Conservation (phyloP, 139 green algal genomes). For the Chlamydomonas eustigma region DNA sequence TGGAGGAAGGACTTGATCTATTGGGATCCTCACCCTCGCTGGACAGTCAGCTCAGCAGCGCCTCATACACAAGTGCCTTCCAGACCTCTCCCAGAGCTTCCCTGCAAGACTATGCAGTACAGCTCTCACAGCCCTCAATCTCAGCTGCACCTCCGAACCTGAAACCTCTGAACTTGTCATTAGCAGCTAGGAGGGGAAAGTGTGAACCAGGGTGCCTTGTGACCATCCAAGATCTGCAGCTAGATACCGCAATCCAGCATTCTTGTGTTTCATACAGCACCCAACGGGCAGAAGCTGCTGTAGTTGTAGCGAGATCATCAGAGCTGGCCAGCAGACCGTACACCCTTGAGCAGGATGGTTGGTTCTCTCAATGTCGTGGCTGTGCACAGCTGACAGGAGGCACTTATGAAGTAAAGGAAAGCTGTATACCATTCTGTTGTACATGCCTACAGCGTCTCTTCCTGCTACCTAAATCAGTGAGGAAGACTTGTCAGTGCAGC, state of each 20-base stretch:
- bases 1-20: not conserved
- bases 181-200: too few relatives aligned
- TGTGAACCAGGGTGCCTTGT: not conserved
- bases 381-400: constrained; percentile 5
- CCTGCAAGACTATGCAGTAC: too few relatives aligned
- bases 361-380: not conserved
- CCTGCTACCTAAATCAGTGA: not conserved
- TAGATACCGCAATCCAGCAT: not conserved
- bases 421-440: not conserved
- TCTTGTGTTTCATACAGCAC: not conserved
- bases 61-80: too few relatives aligned
- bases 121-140: too few relatives aligned
- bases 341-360: not conserved
- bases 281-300: not conserved
- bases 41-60: not conserved
- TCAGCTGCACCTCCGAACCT: too few relatives aligned
- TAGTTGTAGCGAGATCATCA: too few relatives aligned
- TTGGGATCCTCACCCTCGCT: not conserved
- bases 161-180: too few relatives aligned
- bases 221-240: not conserved
- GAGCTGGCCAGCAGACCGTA: too few relatives aligned
- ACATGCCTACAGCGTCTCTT: not conserved
- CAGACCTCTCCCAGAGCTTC: too few relatives aligned
- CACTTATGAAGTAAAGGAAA: not conserved
- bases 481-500: not conserved